A percentile compares a stretch with the other conserved stretches of the same genome.
Conservation (phyloP, 2,329 filamentous ascomycete species). For the Talaromyces rugulosus region DNA sequence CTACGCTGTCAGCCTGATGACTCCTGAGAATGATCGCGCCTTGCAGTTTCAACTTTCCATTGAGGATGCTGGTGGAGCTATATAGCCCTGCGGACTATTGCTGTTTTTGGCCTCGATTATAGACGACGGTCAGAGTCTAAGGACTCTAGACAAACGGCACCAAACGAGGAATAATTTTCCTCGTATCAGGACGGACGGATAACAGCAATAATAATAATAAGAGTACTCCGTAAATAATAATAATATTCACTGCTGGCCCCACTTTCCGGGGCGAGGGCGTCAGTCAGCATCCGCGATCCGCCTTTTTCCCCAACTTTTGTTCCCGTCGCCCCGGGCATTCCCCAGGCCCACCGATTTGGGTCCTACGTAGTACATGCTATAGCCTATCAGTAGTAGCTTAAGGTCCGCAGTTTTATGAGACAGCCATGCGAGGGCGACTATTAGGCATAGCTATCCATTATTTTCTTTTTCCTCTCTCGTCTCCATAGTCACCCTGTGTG, state of each 20-base stretch:
- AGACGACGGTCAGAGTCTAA: too few relatives aligned
- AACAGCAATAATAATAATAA: too few relatives aligned
- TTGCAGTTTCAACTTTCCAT: background rate
- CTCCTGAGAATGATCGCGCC: background rate
- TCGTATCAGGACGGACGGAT: too few relatives aligned
- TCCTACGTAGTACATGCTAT: background rate
- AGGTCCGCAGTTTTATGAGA: too few relatives aligned
- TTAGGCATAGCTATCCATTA: too few relatives aligned
- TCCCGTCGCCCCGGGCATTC: background rate
- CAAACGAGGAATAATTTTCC: too few relatives aligned
- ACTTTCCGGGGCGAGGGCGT: background rate
- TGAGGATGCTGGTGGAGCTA: background rate
- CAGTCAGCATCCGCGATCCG: background rate
- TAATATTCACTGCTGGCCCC: background rate
- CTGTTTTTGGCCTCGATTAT: background rate
- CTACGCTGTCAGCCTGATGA: background rate
- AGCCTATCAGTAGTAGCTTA: too few relatives aligned
- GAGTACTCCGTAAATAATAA: too few relatives aligned
- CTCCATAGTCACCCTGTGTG: too few relatives aligned
- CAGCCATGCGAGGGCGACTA: background rate
- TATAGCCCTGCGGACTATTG: background rate
- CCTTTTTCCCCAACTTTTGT: background rate
- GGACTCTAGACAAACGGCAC: background rate
- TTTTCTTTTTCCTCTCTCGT: too few relatives aligned
- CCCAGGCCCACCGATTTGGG: background rate